Evolutionary conservation across 805 yeast genomes (phyloP).

Genomic region (Kodamaea nitidulidarum): DNA sequence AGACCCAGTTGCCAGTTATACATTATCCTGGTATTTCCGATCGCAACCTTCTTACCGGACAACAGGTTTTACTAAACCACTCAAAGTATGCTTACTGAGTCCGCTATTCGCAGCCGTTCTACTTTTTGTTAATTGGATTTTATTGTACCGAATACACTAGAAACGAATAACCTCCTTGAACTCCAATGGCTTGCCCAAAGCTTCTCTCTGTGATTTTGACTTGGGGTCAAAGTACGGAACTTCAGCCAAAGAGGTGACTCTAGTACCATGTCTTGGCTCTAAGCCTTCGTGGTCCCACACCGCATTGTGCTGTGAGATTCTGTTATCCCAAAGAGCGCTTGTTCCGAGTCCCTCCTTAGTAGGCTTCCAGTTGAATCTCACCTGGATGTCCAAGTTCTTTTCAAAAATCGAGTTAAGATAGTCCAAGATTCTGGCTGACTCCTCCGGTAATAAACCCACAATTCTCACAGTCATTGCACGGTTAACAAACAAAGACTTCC

Average conservation of each 20-base stretch:
- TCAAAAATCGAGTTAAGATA: constrained; percentile 14
- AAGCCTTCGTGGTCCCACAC: constrained; percentile 47
- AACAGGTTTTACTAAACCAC: no score
- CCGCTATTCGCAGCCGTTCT: no score
- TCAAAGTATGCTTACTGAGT: no score
- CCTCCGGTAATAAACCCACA: constrained; percentile 28
- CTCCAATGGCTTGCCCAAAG: constrained; percentile 36
- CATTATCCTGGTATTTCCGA: no score
- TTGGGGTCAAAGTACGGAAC: constrained; percentile 47
- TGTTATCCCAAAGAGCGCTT: constrained; percentile 59
- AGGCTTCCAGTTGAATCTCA: constrained; percentile 18
- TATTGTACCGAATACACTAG: not conserved
- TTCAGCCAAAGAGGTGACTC: constrained; percentile 51
- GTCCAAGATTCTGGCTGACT: constrained; percentile 16
- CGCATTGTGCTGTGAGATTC: constrained; percentile 51
- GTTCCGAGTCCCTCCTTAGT: constrained; percentile 14
- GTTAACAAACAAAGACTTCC: constrained; percentile 30
- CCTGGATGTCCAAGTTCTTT: constrained; percentile 18
- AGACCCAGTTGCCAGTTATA: no score
- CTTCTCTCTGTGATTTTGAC: constrained; percentile 51
- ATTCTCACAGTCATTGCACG: constrained; percentile 28
- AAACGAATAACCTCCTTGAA: constrained; percentile 1
- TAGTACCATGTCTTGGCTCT: constrained; percentile 48
- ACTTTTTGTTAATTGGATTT: no score
- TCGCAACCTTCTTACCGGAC: no score